phyloP scores from a whole-genome alignment of 1,139 yeast genomes.

The Blastobotrys proliferans region DNA sequence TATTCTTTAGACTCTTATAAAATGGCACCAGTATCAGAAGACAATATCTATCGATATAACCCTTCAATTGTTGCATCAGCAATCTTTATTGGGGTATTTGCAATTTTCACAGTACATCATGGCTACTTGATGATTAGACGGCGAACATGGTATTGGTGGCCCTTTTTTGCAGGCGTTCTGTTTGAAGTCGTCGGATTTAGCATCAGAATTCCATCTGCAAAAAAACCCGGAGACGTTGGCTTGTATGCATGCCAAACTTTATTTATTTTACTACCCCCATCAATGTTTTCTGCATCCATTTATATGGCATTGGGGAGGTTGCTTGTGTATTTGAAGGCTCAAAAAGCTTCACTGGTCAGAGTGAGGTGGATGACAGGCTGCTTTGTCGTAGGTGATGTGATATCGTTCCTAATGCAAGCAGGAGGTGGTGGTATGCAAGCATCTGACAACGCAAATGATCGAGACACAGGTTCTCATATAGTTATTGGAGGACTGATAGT shows the following conservation, averaged over 20 bases:
- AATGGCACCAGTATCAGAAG: not conserved
- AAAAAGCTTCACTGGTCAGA: slow-evolving; percentile 32
- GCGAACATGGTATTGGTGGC: slow-evolving; percentile 18
- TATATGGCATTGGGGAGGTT: slow-evolving; percentile 44
- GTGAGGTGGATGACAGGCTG: slow-evolving; percentile 36
- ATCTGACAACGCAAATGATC: slow-evolving; percentile 15
- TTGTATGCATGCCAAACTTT: slow-evolving; percentile 39
- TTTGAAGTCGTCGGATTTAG: slow-evolving; percentile 36
- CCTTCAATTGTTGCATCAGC: slow-evolving; percentile 21
- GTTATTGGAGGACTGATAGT: slow-evolving; percentile 30
- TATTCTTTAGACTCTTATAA: too few species aligned
- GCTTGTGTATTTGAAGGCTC: slow-evolving; percentile 30
- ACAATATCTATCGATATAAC: slow-evolving; percentile 11
- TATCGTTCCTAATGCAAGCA: slow-evolving; percentile 41
- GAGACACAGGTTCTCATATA: slow-evolving; percentile 18
- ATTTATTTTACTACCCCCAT: slow-evolving; percentile 41
- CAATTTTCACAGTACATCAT: slow-evolving; percentile 17
- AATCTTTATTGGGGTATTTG: slow-evolving; percentile 20
- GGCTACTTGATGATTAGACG: slow-evolving; percentile 13
- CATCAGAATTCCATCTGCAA: slow-evolving; percentile 31
- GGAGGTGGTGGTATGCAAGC: slow-evolving; percentile 44
- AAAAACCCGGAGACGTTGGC: slow-evolving; percentile 19
- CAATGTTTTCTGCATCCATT: slow-evolving; percentile 43
- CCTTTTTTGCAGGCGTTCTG: slow-evolving; percentile 22
- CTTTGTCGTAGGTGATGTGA: slow-evolving; percentile 44